Percentiles rank a stretch among this genome's conserved stretches.
Evolutionary conservation across 176 grass and related monocot species (phyloP).

Genomic region (Avena atlantica): DNA sequence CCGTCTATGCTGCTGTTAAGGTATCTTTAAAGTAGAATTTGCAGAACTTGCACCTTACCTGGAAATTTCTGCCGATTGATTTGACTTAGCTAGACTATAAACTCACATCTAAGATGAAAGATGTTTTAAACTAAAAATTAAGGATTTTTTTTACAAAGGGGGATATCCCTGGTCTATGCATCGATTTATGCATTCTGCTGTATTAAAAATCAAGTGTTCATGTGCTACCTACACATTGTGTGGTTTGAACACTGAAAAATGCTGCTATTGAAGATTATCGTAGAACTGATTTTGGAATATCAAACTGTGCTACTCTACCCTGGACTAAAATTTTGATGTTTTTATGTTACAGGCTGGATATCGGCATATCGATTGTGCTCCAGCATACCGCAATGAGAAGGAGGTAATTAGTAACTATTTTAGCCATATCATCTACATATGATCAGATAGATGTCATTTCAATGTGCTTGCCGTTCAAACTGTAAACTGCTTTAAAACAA

Average conservation of each 20-base stretch:
- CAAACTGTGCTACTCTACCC: not conserved
- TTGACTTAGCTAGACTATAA: not conserved
- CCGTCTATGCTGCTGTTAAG: constrained; percentile 64
- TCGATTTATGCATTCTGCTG: no score
- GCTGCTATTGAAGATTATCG: not conserved
- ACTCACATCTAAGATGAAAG: not conserved
- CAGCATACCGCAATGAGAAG: constrained; percentile 65
- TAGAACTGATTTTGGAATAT: not conserved
- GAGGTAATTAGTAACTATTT: constrained; percentile 53
- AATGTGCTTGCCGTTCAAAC: not conserved
- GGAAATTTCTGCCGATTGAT: not conserved
- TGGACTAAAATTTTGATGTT: not conserved
- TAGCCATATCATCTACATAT: not conserved
- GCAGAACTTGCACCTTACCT: not conserved
- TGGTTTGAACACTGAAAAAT: not conserved
- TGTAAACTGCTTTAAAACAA: not conserved
- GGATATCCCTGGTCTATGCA: no score
- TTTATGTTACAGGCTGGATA: constrained; percentile 60
- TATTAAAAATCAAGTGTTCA: not conserved
- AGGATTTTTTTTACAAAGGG: no score
- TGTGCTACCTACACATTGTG: not conserved
- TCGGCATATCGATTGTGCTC: constrained; percentile 77
- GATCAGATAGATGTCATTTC: not conserved
- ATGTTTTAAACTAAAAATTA: not conserved
- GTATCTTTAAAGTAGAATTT: constrained; percentile 21